Evolutionary conservation across 1,284 basidiomycete species (phyloP).

Genomic region (Rhodotorula sp.): DNA sequence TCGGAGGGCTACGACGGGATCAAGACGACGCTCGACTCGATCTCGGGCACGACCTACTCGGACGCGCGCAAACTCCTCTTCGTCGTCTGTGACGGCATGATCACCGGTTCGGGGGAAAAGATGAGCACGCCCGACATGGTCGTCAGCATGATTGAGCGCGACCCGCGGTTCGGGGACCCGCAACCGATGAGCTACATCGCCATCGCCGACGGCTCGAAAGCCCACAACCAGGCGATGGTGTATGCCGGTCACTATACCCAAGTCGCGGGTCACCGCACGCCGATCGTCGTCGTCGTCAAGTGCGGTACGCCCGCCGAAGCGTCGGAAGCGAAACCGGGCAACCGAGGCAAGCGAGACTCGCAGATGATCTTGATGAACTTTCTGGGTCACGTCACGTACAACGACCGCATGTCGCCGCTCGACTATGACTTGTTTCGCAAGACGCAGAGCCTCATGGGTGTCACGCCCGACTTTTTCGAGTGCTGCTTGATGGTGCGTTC

Average conservation of each 20-base stretch:
- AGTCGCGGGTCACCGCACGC: slow-evolving; percentile 74
- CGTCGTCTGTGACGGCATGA: slow-evolving; percentile 97
- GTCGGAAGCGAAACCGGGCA: slow-evolving; percentile 88
- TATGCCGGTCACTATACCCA: slow-evolving; percentile 94
- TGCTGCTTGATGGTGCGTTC: slow-evolving; percentile 85
- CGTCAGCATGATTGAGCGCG: slow-evolving; percentile 85
- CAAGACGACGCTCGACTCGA: slow-evolving; percentile 86
- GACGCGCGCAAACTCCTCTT: slow-evolving; percentile 89
- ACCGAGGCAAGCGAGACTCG: slow-evolving; percentile 97
- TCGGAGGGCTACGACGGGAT: slow-evolving; percentile 94
- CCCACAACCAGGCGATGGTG: slow-evolving; percentile 92
- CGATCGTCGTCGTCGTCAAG: slow-evolving; percentile 94
- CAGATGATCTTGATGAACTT: slow-evolving; percentile 99
- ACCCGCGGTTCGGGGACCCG: slow-evolving; percentile 93
- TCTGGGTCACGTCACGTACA: slow-evolving; percentile 97
- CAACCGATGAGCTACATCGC: slow-evolving; percentile 91
- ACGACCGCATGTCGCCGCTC: slow-evolving; percentile 95
- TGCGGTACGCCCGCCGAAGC: slow-evolving; percentile 82
- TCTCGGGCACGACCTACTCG: slow-evolving; percentile 84
- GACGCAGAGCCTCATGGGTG: slow-evolving; percentile 92
- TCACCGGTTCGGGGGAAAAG: slow-evolving; percentile 94
- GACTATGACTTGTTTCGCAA: slow-evolving; percentile 99
- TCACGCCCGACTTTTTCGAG: slow-evolving; percentile 99
- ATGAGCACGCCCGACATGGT: slow-evolving; percentile 94
- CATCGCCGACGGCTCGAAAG: slow-evolving; percentile 83